Percentiles rank a stretch among this genome's conserved stretches.
These are phyloP conservation scores for Sedum album DNA, from an alignment of 164 flowering plant species.

Conservation along the genomic window DNA sequence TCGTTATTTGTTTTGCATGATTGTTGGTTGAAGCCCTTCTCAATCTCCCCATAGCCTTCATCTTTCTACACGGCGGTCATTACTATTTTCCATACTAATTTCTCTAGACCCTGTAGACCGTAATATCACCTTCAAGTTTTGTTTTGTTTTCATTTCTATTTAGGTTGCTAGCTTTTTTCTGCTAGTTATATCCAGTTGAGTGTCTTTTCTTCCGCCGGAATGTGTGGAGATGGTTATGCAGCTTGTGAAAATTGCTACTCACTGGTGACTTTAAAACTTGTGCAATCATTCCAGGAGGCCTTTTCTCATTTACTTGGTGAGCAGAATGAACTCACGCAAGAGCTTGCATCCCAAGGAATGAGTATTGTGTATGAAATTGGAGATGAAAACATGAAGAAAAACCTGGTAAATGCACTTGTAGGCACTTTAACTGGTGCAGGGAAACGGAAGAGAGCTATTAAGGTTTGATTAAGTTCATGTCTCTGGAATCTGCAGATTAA, in stretches of 20 bases:
- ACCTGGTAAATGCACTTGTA: conserved; percentile 87
- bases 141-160: neutral
- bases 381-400: conserved; percentile 74
- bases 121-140: neutral
- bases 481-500: neutral
- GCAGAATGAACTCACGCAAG: conserved; percentile 93
- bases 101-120: neutral
- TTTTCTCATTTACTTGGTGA: conserved; percentile 91
- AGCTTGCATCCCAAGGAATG: conserved; percentile 98
- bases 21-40: neutral
- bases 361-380: conserved; percentile 97
- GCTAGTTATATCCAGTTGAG: neutral
- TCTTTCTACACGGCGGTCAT: neutral
- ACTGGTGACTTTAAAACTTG: neutral
- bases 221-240: neutral
- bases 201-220: neutral
- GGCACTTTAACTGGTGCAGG: conserved; percentile 85
- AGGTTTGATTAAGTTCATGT: conserved; percentile 35
- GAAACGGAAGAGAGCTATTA: conserved; percentile 92
- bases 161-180: neutral
- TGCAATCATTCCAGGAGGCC: conserved; percentile 63
- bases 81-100: neutral
- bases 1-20: too few relatives aligned
- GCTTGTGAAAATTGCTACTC: neutral
- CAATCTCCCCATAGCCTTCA: neutral